phyloP scores from a whole-genome alignment of 1,284 basidiomycete genomes.

The Boletus albobrunnescens region DNA sequence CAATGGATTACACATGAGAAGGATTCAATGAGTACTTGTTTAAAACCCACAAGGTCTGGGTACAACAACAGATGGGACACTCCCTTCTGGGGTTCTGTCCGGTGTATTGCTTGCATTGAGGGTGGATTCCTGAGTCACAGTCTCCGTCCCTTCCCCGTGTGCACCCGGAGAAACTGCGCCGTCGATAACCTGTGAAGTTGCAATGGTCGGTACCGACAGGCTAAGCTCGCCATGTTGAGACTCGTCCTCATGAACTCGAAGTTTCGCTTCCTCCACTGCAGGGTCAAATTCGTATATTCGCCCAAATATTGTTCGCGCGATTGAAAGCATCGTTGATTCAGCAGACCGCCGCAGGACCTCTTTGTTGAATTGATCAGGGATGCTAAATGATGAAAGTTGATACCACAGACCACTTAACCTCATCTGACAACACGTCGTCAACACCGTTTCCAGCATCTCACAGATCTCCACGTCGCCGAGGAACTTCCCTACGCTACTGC shows the following conservation, averaged over 20 bases:
- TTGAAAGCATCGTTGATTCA: conserved; percentile 87
- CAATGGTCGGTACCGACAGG: conserved; percentile 46
- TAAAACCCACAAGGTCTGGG: conserved; percentile 26
- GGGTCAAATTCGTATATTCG: conserved; percentile 70
- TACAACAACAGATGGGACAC: conserved; percentile 8
- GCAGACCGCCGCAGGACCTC: conserved; percentile 90
- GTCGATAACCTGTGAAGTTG: conserved; percentile 6
- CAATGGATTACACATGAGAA: conserved; percentile 7
- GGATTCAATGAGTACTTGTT: neutral
- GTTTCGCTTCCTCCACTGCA: conserved; percentile 61
- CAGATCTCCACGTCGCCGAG: conserved; percentile 94
- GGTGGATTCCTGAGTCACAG: neutral
- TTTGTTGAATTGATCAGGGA: conserved; percentile 33
- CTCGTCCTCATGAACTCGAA: conserved; percentile 47
- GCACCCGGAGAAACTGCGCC: conserved; percentile 4
- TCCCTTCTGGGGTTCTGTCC: conserved; percentile 7
- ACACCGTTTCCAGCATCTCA: conserved; percentile 96
- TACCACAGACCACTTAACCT: conserved; percentile 79
- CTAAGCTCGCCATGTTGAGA: conserved; percentile 53
- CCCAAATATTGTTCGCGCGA: conserved; percentile 80
- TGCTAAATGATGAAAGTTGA: conserved; percentile 10
- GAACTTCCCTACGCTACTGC: conserved; percentile 53
- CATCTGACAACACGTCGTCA: conserved; percentile 97
- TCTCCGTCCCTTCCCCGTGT: conserved; percentile 6
- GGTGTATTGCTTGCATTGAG: neutral